These are phyloP conservation scores for Talaromyces sp. DNA, from an alignment of 2,329 filamentous ascomycete species.

Conservation along the genomic window DNA sequence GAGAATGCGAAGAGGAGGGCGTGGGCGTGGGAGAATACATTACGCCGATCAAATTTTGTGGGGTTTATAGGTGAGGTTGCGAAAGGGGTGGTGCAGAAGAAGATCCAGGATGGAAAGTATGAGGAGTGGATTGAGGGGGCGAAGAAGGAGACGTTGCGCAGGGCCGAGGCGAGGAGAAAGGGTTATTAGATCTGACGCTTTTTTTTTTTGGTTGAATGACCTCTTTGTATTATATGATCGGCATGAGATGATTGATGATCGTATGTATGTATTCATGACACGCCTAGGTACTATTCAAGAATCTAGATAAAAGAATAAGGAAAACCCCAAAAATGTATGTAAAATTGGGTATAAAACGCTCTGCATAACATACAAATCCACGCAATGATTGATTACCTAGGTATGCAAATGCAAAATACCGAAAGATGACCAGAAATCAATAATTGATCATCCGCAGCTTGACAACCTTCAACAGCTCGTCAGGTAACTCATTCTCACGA, in stretches of 20 bases:
- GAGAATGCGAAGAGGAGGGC: slow-evolving; percentile 81
- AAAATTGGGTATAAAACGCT: slow-evolving; percentile 11
- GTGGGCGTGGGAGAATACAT: slow-evolving; percentile 94
- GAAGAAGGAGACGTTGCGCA: slow-evolving; percentile 44
- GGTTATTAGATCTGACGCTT: slow-evolving; percentile 2
- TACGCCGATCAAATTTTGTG: slow-evolving; percentile 92
- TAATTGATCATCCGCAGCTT: slow-evolving; percentile 65
- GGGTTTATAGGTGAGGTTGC: slow-evolving; percentile 89
- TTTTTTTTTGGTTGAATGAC: neutral
- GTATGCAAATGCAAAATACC: neutral
- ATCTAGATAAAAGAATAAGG: neutral
- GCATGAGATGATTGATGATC: neutral
- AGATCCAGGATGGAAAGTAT: slow-evolving; percentile 67
- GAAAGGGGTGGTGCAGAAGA: slow-evolving; percentile 76
- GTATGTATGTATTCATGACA: neutral
- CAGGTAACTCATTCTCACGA: slow-evolving; percentile 71
- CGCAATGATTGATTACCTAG: neutral
- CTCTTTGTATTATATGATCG: slow-evolving; percentile 8
- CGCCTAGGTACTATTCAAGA: neutral
- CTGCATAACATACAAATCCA: slow-evolving; percentile 12
- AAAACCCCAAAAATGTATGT: neutral
- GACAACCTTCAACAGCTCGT: slow-evolving; percentile 60
- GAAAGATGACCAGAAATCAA: slow-evolving; percentile 35
- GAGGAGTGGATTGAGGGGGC: slow-evolving; percentile 78
- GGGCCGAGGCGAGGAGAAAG: slow-evolving; percentile 35